A percentile compares a stretch with the other conserved stretches of the same genome.
These are phyloP conservation scores for Sclerotinia subarctica DNA, from an alignment of 2,329 filamentous ascomycete species.

Conservation along the genomic window DNA sequence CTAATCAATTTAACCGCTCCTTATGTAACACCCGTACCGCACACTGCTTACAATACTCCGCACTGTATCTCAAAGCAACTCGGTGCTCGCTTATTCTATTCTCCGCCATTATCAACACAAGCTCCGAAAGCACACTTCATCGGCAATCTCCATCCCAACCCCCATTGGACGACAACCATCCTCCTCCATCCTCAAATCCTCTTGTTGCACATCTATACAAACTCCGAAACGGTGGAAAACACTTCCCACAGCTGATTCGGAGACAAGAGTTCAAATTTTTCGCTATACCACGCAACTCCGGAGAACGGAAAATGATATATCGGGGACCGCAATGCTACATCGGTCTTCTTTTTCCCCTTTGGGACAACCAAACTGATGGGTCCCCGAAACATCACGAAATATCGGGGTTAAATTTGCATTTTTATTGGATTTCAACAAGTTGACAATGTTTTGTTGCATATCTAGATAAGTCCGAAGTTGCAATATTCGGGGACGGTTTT, in stretches of 20 bases:
- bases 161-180: neutral
- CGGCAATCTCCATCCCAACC: neutral
- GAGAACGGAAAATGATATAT: neutral
- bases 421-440: neutral
- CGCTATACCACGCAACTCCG: neutral
- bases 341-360: neutral
- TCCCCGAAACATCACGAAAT: neutral
- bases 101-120: neutral
- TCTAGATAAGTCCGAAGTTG: neutral
- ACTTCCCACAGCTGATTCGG: neutral
- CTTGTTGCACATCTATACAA: conserved; percentile 1
- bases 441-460: neutral
- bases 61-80: neutral
- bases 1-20: neutral
- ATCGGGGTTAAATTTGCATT: neutral
- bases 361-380: neutral
- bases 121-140: neutral
- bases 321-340: neutral
- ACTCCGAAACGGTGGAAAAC: neutral
- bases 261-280: neutral
- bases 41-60: too few relatives aligned
- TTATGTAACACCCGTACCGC: neutral
- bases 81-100: neutral
- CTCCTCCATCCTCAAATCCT: too few relatives aligned
- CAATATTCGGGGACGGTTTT: neutral